Base-by-base conservation (phyloP, 228 moss, liverwort and hornwort genomes). In the Sphagnum fallax region DNA sequence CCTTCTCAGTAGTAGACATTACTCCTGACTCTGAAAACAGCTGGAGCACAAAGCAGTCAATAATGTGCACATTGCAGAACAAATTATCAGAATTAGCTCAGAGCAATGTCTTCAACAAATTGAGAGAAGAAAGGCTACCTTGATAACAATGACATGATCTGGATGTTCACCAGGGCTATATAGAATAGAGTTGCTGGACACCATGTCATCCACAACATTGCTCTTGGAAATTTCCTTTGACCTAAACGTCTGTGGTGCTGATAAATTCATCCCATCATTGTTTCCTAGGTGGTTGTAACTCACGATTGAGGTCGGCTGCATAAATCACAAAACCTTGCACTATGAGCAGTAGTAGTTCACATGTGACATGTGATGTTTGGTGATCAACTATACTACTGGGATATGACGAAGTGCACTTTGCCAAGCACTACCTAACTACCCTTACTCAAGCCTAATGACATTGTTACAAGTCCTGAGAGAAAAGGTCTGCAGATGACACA, bases 181-280 rank as follows among this genome's bases (percentile, higher is more conserved):
- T 6, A 98, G 62, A 72, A 98, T 90, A 4, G 93, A 87, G 69
- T 98, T 98, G 69, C 91, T 98, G 15, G 93, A 90, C 63, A 98
- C 97, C 93, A 98, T 98, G 47, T 93, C 93, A 73, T 98, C 97
- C 63, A 98, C 97, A 48, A 98, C 97, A 6, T 91, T 98, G 53
- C 97, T 98, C 72, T 98, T 98, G 10, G 92, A 92, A 7, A 98
- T 98, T 58, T 98, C 91, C 79, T 98, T 98, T 0, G 93, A 98
- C 16, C 93, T 78, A 72, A 98, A 98, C 0, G 93, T 98, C 71
- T 93, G 93, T 14, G 93, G 93, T 4, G 93, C 93, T 47, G 93
- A 98, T 48, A 98, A 70, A 69, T 98, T 98, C 98, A 98, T 93
- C n/a, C 98, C 98, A 64, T 98, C 98, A 66, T 98, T 98, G 80